These are phyloP conservation scores for Aspergillus ustus DNA, from an alignment of 2,329 filamentous ascomycete species.

Conservation along the genomic window DNA sequence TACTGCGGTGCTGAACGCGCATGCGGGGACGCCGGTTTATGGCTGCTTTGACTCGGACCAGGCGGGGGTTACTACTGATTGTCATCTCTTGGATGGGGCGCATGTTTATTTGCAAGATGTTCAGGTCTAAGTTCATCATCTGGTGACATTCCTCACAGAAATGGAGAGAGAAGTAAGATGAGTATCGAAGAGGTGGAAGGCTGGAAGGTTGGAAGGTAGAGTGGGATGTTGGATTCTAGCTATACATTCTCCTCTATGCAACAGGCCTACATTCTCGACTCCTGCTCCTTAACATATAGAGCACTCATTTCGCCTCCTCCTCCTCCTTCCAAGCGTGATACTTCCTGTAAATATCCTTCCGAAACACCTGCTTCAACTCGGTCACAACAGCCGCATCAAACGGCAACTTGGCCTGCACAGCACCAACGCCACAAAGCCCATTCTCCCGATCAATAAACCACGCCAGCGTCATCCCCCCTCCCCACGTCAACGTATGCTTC, in stretches of 20 bases:
- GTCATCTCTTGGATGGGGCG: not conserved
- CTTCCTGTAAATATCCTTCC: constrained; percentile 50
- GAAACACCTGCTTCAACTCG: constrained; percentile 49
- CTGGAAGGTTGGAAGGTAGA: too few species aligned
- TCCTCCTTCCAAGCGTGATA: constrained; percentile 11
- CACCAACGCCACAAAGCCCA: constrained; percentile 49
- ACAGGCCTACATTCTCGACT: not conserved
- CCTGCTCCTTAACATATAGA: not conserved
- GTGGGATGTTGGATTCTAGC: too few species aligned
- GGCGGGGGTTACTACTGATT: not conserved
- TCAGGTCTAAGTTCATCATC: not conserved
- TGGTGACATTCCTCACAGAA: too few species aligned
- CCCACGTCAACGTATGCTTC: constrained; percentile 51
- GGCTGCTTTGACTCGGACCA: not conserved
- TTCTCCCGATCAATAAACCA: constrained; percentile 59
- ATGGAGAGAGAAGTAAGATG: too few species aligned
- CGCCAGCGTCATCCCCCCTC: constrained; percentile 50
- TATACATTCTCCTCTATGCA: too few species aligned
- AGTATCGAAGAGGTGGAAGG: too few species aligned
- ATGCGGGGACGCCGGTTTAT: not conserved
- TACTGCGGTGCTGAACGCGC: too few species aligned
- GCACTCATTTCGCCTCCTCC: not conserved
- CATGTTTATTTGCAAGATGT: not conserved
- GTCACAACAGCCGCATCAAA: constrained; percentile 31
- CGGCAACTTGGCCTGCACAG: constrained; percentile 47